These are phyloP conservation scores for Pythium insidiosum DNA, from an alignment of 352 stramenopile species.

Conservation along the genomic window DNA sequence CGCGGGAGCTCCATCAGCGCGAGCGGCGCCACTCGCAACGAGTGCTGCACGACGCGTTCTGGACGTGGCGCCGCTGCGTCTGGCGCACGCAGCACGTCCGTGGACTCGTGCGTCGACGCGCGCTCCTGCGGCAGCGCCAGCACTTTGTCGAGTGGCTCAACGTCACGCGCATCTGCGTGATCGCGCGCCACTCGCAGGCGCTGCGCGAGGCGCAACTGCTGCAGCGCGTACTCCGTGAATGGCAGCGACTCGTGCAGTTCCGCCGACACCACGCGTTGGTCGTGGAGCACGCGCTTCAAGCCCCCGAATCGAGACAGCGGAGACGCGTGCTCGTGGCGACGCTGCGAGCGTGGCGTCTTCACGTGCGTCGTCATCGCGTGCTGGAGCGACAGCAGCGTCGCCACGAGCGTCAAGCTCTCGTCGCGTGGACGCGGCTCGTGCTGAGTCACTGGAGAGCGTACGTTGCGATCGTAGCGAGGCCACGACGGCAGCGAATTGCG, in stretches of 20 bases:
- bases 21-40: constrained; percentile 36
- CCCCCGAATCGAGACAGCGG: background rate
- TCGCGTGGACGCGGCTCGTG: background rate
- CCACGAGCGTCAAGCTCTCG: background rate
- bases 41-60: constrained; percentile 53
- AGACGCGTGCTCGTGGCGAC: background rate
- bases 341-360: background rate
- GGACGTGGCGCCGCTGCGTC: constrained; percentile 40
- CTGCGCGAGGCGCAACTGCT: constrained; percentile 20
- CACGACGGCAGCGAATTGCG: background rate
- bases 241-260: constrained; percentile 18
- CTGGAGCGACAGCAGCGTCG: constrained; percentile 9
- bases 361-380: background rate
- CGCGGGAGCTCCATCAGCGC: constrained; percentile 36
- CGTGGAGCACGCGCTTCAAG: constrained; percentile 2
- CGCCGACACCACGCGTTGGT: too few species aligned
- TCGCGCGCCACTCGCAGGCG: constrained; percentile 23
- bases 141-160: constrained; percentile 56
- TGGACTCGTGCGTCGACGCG: constrained; percentile 14
- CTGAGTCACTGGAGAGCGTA: constrained; percentile 37
- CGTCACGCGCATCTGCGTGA: constrained; percentile 39
- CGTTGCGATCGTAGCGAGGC: constrained; percentile 24
- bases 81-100: constrained; percentile 42
- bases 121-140: constrained; percentile 12
- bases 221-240: constrained; percentile 22